A percentile compares a stretch with the other conserved stretches of the same genome.
Evolutionary conservation across 306 rosid species (phyloP).

Genomic region (Senna tora): DNA sequence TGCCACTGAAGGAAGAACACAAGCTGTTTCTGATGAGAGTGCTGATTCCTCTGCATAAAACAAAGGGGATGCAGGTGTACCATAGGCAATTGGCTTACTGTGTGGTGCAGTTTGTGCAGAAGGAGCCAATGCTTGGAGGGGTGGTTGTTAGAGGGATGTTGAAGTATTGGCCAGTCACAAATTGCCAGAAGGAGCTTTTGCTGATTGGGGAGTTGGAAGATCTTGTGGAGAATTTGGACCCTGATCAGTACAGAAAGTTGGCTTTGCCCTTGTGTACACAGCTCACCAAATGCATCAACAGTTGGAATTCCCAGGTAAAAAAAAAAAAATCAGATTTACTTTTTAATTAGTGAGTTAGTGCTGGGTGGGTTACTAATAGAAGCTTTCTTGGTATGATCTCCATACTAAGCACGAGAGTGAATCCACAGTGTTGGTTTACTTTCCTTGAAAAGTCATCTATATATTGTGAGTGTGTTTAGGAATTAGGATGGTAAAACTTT

Average conservation of each 20-base stretch:
- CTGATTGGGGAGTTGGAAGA: slow-evolving; percentile 83
- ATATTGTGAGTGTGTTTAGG: not conserved
- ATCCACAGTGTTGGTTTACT: not conserved
- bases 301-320: slow-evolving; percentile 83
- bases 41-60: slow-evolving; percentile 79
- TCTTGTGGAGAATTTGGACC: slow-evolving; percentile 70
- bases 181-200: slow-evolving; percentile 76
- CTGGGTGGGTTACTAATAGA: too few relatives aligned
- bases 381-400: not conserved
- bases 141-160: slow-evolving; percentile 72
- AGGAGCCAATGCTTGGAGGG: slow-evolving; percentile 91
- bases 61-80: slow-evolving; percentile 68
- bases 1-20: slow-evolving; percentile 93
- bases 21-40: slow-evolving; percentile 84
- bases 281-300: slow-evolving; percentile 71
- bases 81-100: slow-evolving; percentile 81
- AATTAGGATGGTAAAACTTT: too few relatives aligned
- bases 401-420: not conserved
- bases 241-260: slow-evolving; percentile 72
- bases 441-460: not conserved
- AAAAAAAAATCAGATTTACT: slow-evolving; percentile 23
- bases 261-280: slow-evolving; percentile 75
- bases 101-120: slow-evolving; percentile 81
- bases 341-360: not conserved
- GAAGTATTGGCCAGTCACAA: slow-evolving; percentile 83